Base-by-base conservation (phyloP, 306 rosid genomes). In the Astragalus glycyphyllos region DNA sequence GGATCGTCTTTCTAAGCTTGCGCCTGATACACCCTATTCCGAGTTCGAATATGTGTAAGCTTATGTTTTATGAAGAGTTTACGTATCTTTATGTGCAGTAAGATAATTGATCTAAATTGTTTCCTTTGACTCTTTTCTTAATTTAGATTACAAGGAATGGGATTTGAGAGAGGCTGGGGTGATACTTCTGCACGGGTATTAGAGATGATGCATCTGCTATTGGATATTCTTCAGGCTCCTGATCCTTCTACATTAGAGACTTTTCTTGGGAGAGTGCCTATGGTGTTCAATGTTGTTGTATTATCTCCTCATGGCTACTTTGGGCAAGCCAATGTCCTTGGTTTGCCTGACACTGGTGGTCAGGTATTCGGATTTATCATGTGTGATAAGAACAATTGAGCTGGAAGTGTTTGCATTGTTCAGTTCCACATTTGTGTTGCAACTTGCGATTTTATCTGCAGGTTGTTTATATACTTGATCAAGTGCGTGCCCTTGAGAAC, bases 321-420 rank as follows among this genome's bases (percentile, higher is more conserved):
- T 64, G 97, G 96, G 67, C 98, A 94, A 83, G 97, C 96, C 70
- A 94, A 94, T 77, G 98, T 94, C 54, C 77, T 94, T 45, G 98
- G 98, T 73, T 84, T 94, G 81, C 98, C 96, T 0, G 98, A 94
- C 85, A 94, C 97, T n/a, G 98, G 98, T 44, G 97, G 96, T 20
- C 98, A 94, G 97, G 98, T 90, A 88, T 57, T 73, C 49, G 66
- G 23, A 45, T 57, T 58, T 49, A 6, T 23, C 29, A 23, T 23
- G 29, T 23, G 29, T 23, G 29, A 65, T 34, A 56, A 56, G 47
- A 67, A 29, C 31, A 59, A 23, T 56, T 53, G 23, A 67, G 37
- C 55, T 69, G 69, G 44, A 57, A 10, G 35, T 8, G 29, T 69
- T 17, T 41, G 64, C 54, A 14, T 51, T 72, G 32, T 58, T 62